Base-by-base conservation (phyloP, 2,329 filamentous ascomycete genomes). In the Alternaria tenuissima region DNA sequence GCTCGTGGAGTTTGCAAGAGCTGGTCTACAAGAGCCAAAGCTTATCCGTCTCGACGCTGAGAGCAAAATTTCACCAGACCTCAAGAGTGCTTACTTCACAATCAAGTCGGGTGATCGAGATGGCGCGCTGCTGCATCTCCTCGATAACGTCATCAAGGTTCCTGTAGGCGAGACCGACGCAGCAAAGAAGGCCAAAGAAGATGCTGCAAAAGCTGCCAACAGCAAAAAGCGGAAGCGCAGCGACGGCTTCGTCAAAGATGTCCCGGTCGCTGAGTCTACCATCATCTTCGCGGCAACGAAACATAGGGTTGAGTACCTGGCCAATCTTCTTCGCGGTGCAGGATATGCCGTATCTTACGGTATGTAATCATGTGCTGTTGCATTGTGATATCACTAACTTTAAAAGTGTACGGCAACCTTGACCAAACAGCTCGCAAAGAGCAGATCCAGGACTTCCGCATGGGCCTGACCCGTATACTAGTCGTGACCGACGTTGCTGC, bases 401-500 rank as follows among this genome's bases (percentile, higher is more conserved):
- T 6, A 28, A 4, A 36, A 75, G 93, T 93, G 14, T 99, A 99
- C 76, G 95, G 95, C 72, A 92, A 94, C 1, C 84, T 99, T 12
- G 96, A 99, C 72, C 95, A 99, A 76, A 94, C 91, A 5, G 95
- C 95, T 32, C 90, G 95, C 76, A 93, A 94, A 75, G 91, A 93
- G 24, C 93, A 99, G 72, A 93, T 98, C 14, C 90, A 96, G 60
- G 90, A 94, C 65, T 99, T 99, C 78, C 86, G 96, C 60, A 85
- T 84, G 24, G 95, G 95, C 7, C 86, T 90, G 65, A 91, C 92
- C 0, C 94, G 97, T 68, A 93, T 99, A 48, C 82, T 99, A 8
- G 94, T 99, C 3, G 94, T 98, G 44, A 99, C 95, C 1, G 95
- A 99, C 76, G 93, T 99, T 55, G 95, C 95, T 14, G 95, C 95